Percentiles rank a stretch among this genome's conserved stretches.
Conservation (phyloP, 2,329 filamentous ascomycete genomes). For the Exophiala dermatitidis region DNA sequence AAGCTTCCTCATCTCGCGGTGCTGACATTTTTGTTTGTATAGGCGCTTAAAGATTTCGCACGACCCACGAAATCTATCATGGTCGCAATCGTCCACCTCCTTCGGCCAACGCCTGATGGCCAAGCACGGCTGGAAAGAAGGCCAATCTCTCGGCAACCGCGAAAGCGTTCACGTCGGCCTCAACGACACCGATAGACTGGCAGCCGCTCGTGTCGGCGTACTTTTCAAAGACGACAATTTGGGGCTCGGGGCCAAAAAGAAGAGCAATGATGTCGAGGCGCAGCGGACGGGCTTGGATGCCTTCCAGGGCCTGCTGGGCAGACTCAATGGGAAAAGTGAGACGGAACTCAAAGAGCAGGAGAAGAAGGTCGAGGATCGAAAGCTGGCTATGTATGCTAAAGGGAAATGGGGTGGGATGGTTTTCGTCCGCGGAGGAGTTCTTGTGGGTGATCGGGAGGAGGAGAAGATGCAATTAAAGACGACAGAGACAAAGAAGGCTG, state of each 20-base stretch:
- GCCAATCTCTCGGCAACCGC: constrained; percentile 70
- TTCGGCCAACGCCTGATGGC: constrained; percentile 89
- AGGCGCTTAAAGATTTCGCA: constrained; percentile 67
- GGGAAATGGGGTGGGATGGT: constrained; percentile 71
- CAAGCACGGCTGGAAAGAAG: constrained; percentile 84
- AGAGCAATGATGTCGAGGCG: constrained; percentile 57
- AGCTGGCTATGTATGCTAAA: constrained; percentile 66
- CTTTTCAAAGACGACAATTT: constrained; percentile 79
- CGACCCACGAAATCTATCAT: constrained; percentile 94
- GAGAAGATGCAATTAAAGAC: constrained; percentile 23
- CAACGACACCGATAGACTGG: constrained; percentile 18
- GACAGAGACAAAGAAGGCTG: constrained; percentile 29
- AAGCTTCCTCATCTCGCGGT: neutral
- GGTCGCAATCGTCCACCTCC: constrained; percentile 71
- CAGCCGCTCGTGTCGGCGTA: constrained; percentile 22
- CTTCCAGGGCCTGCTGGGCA: constrained; percentile 76
- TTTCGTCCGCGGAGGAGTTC: constrained; percentile 78
- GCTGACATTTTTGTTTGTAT: neutral
- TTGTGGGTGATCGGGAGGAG: constrained; percentile 47
- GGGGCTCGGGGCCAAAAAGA: constrained; percentile 69
- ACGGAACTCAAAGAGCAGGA: constrained; percentile 64
- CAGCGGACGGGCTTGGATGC: constrained; percentile 78
- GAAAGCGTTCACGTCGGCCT: constrained; percentile 55
- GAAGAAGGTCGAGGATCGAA: constrained; percentile 59
- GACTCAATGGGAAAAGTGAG: constrained; percentile 81